Percentiles rank a stretch among this genome's conserved stretches.
Conservation (phyloP, 352 stramenopile genomes). For the Pythium folliculosum region DNA sequence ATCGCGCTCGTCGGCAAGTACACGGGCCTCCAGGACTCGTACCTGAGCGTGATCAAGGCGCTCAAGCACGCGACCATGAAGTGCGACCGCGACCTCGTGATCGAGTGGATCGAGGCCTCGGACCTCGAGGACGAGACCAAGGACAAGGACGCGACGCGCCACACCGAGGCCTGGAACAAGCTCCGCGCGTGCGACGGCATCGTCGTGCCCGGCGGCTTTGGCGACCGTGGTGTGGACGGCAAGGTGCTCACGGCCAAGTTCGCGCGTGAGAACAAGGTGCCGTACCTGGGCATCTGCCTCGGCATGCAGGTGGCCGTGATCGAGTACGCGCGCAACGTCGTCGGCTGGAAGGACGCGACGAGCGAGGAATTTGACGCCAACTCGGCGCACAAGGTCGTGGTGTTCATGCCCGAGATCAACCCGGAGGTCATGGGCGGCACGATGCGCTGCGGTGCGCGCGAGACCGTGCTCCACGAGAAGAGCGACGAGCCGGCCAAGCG, state of each 20-base stretch:
- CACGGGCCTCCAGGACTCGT: slow-evolving; percentile 98
- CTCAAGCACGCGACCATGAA: slow-evolving; percentile 95
- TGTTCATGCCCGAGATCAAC: slow-evolving; percentile 99
- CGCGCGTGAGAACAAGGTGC: slow-evolving; percentile 94
- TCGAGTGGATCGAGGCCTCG: slow-evolving; percentile 98
- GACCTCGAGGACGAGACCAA: slow-evolving; percentile 91
- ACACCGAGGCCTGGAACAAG: slow-evolving; percentile 92
- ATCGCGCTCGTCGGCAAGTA: slow-evolving; percentile 99
- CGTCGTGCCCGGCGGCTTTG: slow-evolving; percentile 98
- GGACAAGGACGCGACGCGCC: slow-evolving; percentile 61
- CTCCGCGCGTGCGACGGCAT: slow-evolving; percentile 93
- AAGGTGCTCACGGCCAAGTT: slow-evolving; percentile 97
- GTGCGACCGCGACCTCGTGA: slow-evolving; percentile 91
- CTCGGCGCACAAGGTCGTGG: slow-evolving; percentile 92
- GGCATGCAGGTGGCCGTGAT: slow-evolving; percentile 96
- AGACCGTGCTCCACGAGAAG: slow-evolving; percentile 92
- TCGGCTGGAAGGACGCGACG: slow-evolving; percentile 93
- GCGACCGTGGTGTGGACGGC: slow-evolving; percentile 96
- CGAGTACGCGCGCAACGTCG: slow-evolving; percentile 96
- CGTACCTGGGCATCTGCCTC: slow-evolving; percentile 98
- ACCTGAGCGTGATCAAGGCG: slow-evolving; percentile 98
- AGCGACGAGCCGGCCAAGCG: slow-evolving; percentile 71
- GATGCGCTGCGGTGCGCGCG: slow-evolving; percentile 98
- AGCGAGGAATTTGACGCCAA: slow-evolving; percentile 94
- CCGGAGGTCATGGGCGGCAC: slow-evolving; percentile 98